Conservation (phyloP, 805 yeast genomes). For the Metschnikowia amazonensis region DNA sequence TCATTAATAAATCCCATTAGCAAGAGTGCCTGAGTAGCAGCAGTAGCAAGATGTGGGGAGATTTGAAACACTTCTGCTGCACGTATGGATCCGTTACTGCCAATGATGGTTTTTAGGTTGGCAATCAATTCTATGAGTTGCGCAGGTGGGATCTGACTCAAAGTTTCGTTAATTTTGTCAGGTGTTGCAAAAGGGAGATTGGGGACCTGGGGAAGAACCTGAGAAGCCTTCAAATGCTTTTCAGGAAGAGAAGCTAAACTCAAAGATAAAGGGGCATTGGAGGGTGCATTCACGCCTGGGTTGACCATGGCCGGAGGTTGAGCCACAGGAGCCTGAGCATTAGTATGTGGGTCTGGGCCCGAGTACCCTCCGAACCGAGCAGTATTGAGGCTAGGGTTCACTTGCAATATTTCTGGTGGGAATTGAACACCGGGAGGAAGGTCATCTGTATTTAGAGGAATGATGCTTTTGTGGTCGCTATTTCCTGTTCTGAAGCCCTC, state of each 20-base stretch:
- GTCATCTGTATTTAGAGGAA: constrained; percentile 42
- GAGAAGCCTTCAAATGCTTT: constrained; percentile 48
- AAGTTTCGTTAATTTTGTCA: constrained; percentile 58
- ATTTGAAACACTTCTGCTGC: constrained; percentile 52
- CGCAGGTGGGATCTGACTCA: constrained; percentile 65
- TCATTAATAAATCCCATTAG: constrained; percentile 74
- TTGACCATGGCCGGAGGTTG: constrained; percentile 2
- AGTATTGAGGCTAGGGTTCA: constrained; percentile 1
- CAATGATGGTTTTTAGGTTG: constrained; percentile 55
- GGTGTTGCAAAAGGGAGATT: constrained; percentile 45
- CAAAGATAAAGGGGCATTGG: not conserved
- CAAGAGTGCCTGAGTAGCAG: constrained; percentile 70
- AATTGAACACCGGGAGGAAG: constrained; percentile 56
- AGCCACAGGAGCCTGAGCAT: not conserved
- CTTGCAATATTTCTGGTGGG: constrained; percentile 44
- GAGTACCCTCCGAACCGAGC: constrained; percentile 4
- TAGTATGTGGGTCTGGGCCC: not conserved
- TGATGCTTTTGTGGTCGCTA: constrained; percentile 37
- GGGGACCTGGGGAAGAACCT: constrained; percentile 48
- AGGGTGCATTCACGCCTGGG: not conserved
- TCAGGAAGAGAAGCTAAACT: constrained; percentile 11
- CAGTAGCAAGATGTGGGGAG: constrained; percentile 55
- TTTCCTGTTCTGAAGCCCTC: constrained; percentile 45
- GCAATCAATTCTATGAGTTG: constrained; percentile 66
- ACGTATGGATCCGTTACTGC: constrained; percentile 47